Evolutionary conservation across 352 stramenopile species (phyloP), one percentile per base, ranked within the genome.

Genomic region (Blastocystis sp.): DNA sequence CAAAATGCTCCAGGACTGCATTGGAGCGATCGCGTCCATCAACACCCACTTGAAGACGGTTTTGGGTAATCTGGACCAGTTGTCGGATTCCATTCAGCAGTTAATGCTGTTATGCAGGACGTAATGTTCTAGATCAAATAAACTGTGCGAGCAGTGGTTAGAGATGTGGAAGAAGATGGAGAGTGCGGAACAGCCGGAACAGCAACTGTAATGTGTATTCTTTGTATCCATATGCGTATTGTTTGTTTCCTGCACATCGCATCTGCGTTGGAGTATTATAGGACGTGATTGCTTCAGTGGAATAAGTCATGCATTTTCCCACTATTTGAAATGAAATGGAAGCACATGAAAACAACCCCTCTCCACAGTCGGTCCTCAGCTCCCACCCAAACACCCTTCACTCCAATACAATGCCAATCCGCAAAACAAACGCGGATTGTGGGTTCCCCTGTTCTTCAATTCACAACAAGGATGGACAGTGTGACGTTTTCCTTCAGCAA

Each of bases 1-100:
- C 17, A 38, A 67, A 28, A 69, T 23, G 5, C 74, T 84, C 3
- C 74, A 84, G 28, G 48, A 53, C n/a, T 84, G 74, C 48, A 84
- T 60, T 28, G 34, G 5, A 3, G 56, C 28, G 17, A 84, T 84
- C 48, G 21, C 60, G 38, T 28, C 56, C 1, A 67, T 84, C n/a
- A 84, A 84, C 48, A 23, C 21, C 10, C 41, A 84, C 52, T 53
- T 84, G 41, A 48, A 41, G 45, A 45, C 74, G 48, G 69, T 59
- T 40, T 67, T 84, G 23, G 11, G 4, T 5, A 84, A 84, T 69
- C 52, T 84, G 3, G 74, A 84, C 48, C 21, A 53, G 67, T 43
- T 84, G 5, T 84, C 74, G 17, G 53, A 67, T 11, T 84, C 74
- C 28, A 43, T 84, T 10, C 19, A 38, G 3, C 19, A 53, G 74